Conservation (phyloP, 148 eudicot species). For the Persicaria tinctoria region DNA sequence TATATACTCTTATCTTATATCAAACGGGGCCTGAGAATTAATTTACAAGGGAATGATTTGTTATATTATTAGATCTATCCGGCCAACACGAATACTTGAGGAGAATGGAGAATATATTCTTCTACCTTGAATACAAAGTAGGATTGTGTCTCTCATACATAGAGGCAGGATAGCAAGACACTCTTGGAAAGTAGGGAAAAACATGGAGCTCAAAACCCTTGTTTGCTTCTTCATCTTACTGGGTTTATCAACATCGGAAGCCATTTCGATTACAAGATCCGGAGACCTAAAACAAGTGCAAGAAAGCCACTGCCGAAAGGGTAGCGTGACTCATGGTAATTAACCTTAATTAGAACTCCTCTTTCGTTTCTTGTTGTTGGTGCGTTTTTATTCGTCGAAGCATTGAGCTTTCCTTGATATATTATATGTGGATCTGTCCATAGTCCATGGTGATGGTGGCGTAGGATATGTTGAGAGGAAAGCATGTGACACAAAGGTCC, state of each 20-base stretch:
- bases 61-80: too few relatives aligned
- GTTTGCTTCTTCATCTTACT: conserved; percentile 3
- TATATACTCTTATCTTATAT: too few relatives aligned
- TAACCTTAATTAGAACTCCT: neutral
- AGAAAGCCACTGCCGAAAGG: neutral
- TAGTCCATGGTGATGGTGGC: neutral
- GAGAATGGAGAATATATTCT: too few relatives aligned
- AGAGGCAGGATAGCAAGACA: too few relatives aligned
- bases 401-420: neutral
- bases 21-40: too few relatives aligned
- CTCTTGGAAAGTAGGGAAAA: too few relatives aligned
- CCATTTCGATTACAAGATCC: neutral
- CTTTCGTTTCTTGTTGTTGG: neutral
- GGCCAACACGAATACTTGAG: too few relatives aligned
- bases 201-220: too few relatives aligned
- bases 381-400: too few relatives aligned
- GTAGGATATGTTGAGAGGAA: neutral
- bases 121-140: too few relatives aligned
- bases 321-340: neutral
- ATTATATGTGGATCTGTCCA: neutral
- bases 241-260: neutral
- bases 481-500: neutral
- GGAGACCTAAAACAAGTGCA: neutral
- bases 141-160: too few relatives aligned
- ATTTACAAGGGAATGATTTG: too few relatives aligned